Percentiles rank a stretch among this genome's conserved stretches.
Conservation (phyloP, 2,329 filamentous ascomycete species). For the Alternaria rosae region DNA sequence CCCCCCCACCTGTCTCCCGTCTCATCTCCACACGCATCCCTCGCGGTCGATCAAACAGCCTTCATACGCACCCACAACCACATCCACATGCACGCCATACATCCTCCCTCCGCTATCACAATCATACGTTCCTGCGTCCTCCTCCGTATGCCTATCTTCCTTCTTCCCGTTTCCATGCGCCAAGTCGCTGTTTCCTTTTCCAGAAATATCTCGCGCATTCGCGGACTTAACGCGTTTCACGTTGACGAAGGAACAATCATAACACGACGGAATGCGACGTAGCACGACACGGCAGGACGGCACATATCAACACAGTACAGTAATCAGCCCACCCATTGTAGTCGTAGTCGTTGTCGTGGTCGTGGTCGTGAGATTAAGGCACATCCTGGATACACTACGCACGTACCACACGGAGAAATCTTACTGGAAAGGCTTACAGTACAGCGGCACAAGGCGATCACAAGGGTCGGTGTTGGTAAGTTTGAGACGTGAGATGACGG, state of each 20-base stretch:
- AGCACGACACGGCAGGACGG: neutral
- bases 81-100: conserved; percentile 5
- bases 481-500: neutral
- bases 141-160: neutral
- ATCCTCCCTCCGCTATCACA: neutral
- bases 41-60: conserved; percentile 5
- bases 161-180: neutral
- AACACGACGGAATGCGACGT: neutral
- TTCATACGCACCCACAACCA: conserved; percentile 4
- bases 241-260: neutral
- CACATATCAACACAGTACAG: neutral
- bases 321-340: neutral
- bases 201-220: neutral
- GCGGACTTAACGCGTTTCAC: neutral
- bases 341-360: neutral
- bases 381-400: neutral
- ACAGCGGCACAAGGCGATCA: neutral
- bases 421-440: neutral
- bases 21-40: neutral
- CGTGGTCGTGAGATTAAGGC: neutral
- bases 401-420: neutral
- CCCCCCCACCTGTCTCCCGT: neutral
- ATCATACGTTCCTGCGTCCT: neutral
- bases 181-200: neutral
- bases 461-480: neutral